Evolutionary conservation across 2,329 filamentous ascomycete genomes (phyloP).

Genomic region (Mycosphaerella sp.): DNA sequence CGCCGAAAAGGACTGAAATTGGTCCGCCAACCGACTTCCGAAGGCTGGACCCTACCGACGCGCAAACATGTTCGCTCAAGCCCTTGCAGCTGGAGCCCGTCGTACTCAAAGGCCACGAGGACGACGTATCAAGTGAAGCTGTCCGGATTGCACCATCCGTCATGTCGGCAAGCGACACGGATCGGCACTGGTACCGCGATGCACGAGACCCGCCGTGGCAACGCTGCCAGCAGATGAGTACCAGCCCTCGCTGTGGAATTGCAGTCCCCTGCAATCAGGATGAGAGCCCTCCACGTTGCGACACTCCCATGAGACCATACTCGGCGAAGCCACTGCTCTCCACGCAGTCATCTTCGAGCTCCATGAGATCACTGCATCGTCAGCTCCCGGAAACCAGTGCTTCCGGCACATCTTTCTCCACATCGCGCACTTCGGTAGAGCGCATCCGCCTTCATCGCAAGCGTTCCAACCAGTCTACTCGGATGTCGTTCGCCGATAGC

Average conservation of each 20-base stretch:
- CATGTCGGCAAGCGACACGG: neutral
- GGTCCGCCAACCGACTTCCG: constrained; percentile 24
- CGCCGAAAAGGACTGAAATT: constrained; percentile 22
- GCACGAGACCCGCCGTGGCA: constrained; percentile 14
- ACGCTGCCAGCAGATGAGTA: constrained; percentile 12
- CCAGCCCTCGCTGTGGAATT: constrained; percentile 2
- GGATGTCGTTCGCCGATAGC: constrained; percentile 11
- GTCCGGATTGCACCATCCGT: neutral
- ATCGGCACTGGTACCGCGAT: constrained; percentile 9
- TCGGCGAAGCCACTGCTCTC: constrained; percentile 13
- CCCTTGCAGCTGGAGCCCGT: constrained; percentile 27
- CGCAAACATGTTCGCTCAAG: constrained; percentile 26
- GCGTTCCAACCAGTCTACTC: constrained; percentile 26
- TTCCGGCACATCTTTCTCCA: constrained; percentile 7
- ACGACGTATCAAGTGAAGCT: neutral
- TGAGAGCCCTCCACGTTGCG: neutral
- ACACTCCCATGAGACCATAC: neutral
- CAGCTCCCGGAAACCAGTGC: constrained; percentile 24
- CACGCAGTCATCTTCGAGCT: constrained; percentile 24
- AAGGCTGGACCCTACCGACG: constrained; percentile 28
- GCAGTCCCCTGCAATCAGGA: constrained; percentile 1
- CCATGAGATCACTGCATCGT: constrained; percentile 35
- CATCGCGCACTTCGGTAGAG: constrained; percentile 24
- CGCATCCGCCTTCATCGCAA: constrained; percentile 35
- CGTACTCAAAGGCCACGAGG: constrained; percentile 19